Percentiles rank a stretch among this genome's conserved stretches.
These are phyloP conservation scores for Proliferodiscus dingleyae DNA, from an alignment of 2,329 filamentous ascomycete species.

Conservation along the genomic window DNA sequence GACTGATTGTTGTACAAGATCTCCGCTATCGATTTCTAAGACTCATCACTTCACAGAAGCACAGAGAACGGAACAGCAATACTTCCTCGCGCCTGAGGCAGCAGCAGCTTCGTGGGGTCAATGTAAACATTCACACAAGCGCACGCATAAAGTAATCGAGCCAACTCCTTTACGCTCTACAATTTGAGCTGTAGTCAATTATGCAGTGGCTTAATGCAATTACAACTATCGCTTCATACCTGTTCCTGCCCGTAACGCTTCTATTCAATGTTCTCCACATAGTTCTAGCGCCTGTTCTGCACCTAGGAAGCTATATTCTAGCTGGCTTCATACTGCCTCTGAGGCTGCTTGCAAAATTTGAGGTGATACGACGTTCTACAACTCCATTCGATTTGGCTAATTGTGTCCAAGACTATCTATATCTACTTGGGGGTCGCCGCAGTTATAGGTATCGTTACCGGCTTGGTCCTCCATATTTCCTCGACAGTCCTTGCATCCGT, in stretches of 20 bases:
- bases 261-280: slow-evolving; percentile 16
- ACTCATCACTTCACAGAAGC: too few relatives aligned
- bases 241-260: slow-evolving; percentile 20
- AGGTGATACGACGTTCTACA: slow-evolving; percentile 17
- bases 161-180: too few relatives aligned
- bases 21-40: too few relatives aligned
- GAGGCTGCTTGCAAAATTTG: slow-evolving; percentile 27
- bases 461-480: slow-evolving; percentile 52
- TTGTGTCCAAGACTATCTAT: slow-evolving; percentile 34
- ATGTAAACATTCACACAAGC: too few relatives aligned
- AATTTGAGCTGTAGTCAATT: neutral
- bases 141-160: too few relatives aligned
- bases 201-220: slow-evolving; percentile 22
- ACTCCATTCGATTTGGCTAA: slow-evolving; percentile 8
- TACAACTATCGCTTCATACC: slow-evolving; percentile 19
- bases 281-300: slow-evolving; percentile 24
- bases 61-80: too few relatives aligned
- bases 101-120: too few relatives aligned
- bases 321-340: slow-evolving; percentile 23
- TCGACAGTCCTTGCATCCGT: slow-evolving; percentile 50
- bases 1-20: too few relatives aligned
- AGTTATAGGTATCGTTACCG: slow-evolving; percentile 60
- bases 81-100: too few relatives aligned
- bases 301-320: slow-evolving; percentile 21
- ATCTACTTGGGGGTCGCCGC: slow-evolving; percentile 60